Conservation (phyloP, 805 yeast genomes). For the Komagataella mondaviorum region DNA sequence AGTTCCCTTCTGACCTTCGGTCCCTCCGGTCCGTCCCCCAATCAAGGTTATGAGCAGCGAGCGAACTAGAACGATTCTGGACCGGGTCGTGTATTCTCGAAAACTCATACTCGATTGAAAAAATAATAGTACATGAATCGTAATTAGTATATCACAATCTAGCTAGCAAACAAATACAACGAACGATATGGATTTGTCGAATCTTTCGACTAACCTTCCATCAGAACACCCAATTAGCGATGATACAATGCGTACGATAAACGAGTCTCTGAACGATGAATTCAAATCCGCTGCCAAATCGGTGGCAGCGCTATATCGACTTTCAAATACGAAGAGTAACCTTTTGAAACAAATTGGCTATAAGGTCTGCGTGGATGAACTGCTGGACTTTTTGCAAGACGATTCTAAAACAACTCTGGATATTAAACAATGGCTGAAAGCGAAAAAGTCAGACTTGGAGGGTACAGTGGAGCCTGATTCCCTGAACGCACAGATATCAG, state of each 20-base stretch:
- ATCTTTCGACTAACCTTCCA: conserved; percentile 42
- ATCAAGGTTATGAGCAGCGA: too few species aligned
- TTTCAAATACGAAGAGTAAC: conserved; percentile 39
- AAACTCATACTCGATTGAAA: conserved; percentile 1
- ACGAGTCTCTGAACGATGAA: conserved; percentile 41
- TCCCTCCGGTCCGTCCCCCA: too few species aligned
- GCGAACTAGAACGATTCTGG: not conserved
- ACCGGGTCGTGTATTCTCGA: not conserved
- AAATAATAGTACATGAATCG: not conserved
- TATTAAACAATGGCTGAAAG: conserved; percentile 38
- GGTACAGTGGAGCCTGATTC: not conserved
- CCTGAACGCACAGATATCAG: not conserved
- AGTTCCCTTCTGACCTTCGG: not conserved
- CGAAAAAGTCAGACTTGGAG: conserved; percentile 28
- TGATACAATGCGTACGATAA: conserved; percentile 31
- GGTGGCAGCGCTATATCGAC: conserved; percentile 52
- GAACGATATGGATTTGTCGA: conserved; percentile 45
- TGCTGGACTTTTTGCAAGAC: conserved; percentile 24
- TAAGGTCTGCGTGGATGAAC: conserved; percentile 45
- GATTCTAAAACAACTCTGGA: conserved; percentile 20
- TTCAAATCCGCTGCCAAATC: conserved; percentile 62
- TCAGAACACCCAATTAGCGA: conserved; percentile 33
- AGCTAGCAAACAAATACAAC: not conserved
- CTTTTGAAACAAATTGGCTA: conserved; percentile 43
- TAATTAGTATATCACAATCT: not conserved